A percentile compares a stretch with the other conserved stretches of the same genome.
Conservation (phyloP, 495 filamentous ascomycete genomes). For the Clavariopsis aquatica region DNA sequence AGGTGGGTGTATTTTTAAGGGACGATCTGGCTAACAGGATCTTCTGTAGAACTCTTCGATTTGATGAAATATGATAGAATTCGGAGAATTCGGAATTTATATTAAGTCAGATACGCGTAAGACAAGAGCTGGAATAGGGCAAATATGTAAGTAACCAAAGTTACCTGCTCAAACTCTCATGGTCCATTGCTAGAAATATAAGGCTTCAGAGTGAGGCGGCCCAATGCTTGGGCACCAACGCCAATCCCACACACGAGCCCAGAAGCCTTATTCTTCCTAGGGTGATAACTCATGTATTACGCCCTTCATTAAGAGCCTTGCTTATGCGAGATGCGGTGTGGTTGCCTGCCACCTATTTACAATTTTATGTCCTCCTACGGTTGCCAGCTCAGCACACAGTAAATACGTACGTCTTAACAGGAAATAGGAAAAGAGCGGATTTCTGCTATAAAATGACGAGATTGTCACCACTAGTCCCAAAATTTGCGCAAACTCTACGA, state of each 20-base stretch:
- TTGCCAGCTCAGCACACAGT: background rate
- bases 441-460: slow-evolving; percentile 1
- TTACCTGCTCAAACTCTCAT: too few species aligned
- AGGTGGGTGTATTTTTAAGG: background rate
- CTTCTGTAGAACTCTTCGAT: background rate
- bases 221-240: background rate
- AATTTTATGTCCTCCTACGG: background rate
- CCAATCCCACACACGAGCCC: background rate
- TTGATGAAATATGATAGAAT: background rate
- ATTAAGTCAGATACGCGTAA: too few species aligned
- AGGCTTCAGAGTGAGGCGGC: background rate
- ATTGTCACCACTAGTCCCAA: background rate
- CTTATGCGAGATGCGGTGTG: background rate
- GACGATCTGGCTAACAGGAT: slow-evolving; percentile 1
- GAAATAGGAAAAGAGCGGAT: background rate
- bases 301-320: background rate
- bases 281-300: background rate
- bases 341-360: background rate
- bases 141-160: too few species aligned
- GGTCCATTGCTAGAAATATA: too few species aligned
- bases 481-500: background rate
- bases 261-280: background rate
- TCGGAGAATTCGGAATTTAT: background rate
- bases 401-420: background rate
- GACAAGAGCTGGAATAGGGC: too few species aligned